Percentiles rank a stretch among this genome's conserved stretches.
Conservation (phyloP, 202 grass and related monocot genomes). For the Dendrocalamus latiflorus region DNA sequence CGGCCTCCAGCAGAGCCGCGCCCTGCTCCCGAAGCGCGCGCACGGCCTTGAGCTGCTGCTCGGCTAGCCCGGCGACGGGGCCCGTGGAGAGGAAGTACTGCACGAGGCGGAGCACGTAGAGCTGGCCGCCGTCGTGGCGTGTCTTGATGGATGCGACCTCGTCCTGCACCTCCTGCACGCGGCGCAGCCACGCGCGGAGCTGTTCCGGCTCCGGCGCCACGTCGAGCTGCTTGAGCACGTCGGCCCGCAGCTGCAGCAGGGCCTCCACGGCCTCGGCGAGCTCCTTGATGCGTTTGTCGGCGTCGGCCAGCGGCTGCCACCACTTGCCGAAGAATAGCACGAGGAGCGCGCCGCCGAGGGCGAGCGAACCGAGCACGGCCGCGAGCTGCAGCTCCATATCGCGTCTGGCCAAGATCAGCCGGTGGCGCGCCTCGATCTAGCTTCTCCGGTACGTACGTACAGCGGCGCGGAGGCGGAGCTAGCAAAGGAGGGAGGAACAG, state of each 20-base stretch:
- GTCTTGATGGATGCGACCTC: conserved; percentile 38
- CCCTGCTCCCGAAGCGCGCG: conserved; percentile 40
- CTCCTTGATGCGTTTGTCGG: conserved; percentile 41
- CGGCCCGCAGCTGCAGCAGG: conserved; percentile 29
- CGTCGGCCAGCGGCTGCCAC: conserved; percentile 52
- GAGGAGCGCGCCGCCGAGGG: conserved; percentile 43
- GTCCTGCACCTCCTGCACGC: conserved; percentile 48
- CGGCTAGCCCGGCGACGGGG: conserved; percentile 4
- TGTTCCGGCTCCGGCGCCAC: conserved; percentile 11
- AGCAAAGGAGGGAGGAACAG: background rate
- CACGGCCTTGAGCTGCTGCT: conserved; percentile 44
- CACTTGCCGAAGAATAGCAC: conserved; percentile 51
- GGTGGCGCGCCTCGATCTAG: background rate
- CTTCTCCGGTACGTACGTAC: background rate
- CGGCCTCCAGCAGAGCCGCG: conserved; percentile 32
- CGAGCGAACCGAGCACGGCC: conserved; percentile 36
- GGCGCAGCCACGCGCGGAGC: conserved; percentile 45
- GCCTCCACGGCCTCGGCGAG: conserved; percentile 37
- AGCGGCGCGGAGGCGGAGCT: conserved; percentile 4
- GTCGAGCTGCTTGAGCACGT: conserved; percentile 28
- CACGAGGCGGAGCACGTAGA: conserved; percentile 44
- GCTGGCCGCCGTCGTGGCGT: conserved; percentile 34
- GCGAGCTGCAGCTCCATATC: conserved; percentile 45
- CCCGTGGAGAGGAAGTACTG: conserved; percentile 42
- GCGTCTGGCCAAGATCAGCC: background rate